Base-by-base conservation (phyloP, 495 filamentous ascomycete genomes). In the Astrothelium subdiscretum region DNA sequence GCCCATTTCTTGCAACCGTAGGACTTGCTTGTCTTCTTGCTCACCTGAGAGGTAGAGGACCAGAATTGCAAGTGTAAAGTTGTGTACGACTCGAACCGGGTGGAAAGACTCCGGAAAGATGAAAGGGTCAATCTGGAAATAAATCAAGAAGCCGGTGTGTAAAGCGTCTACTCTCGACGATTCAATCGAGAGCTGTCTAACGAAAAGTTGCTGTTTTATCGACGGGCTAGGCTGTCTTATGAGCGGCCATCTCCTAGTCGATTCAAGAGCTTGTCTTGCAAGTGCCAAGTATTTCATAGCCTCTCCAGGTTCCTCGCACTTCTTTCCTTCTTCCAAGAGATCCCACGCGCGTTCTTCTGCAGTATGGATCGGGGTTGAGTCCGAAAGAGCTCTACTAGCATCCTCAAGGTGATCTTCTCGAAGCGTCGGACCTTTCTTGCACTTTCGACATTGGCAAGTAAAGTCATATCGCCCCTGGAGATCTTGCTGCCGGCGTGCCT, bases 401-500 rank as follows among this genome's bases (percentile, higher is more conserved):
- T 67, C 59, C 13, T 51, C 42, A 60, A 65, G 69, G 12, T 65
- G 48, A 57, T 74, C 72, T 62, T 71, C 65, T 8, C 26, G 42
- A 62, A 63, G 42, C 48, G 59, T 51, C 59, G 70, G 66, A 10
- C 69, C 76, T 29, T 67, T 63, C 18, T 65, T 62, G 68, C 84
- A 89, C 63, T 79, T 80, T 8, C 70, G 54, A 71, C 88, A 91
- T 38, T 58, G 61, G 71, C 88, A 91, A 59, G 74, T 72, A 72
- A 91, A 90, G 72, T 83, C 86, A 71, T 86, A 88, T 29, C 80
- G 77, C 15, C 76, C 75, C 32, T 71, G 69, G 0, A 91, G 76
- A 60, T 85, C 77, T 10, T 70, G 66, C 26, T 78, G 79, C 1
- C 83, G 80, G 8, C 72, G 70, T 3, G 69, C 42, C 11, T 72